Base-by-base conservation (phyloP, 768 basidiomycete genomes). In the Suillus fuscotomentosus region DNA sequence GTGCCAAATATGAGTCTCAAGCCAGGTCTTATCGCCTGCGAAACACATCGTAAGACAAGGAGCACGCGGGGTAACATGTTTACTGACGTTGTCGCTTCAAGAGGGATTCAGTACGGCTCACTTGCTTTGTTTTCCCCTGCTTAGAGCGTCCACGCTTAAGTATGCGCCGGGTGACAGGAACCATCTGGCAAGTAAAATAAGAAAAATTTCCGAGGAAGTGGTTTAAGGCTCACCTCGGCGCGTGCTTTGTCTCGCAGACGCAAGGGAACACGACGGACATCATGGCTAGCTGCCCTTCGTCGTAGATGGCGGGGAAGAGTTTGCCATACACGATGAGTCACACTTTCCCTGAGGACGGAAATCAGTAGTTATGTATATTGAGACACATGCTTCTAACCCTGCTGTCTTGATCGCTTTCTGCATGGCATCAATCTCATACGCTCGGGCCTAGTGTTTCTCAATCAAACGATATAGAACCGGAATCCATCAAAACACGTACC, bases 1-100 rank as follows among this genome's bases (percentile, higher is more conserved):
- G 70, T 98, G 97, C 94, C 95, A 99, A 22, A 99, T 77, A 74
- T 99, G 97, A 6, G 95, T 97, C 73, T 97, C 94, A 0, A 99
- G 86, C 97, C 97, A 99, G 14, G 83, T 79, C 75, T 98, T 98
- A 67, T 92, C 84, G 38, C 81, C 96, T 97, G 67, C 2, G 48
- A 57, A 34, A 43, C 5, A 59, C 57, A 60, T 50, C 20, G 54
- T 20, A 59, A 51, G 8, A 39, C 17, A 7, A 10, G 56, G 51
- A 5, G 43, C 14, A 41, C 39, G 9, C 3, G 10, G 3, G 13
- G 61, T 77, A 36, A 53, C 3, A 10, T 41, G 24, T 71, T 59
- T 20, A 63, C 47, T 67, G 67, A 97, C 97, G 77, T 75, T 97
- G 95, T 63, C 97, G 85, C 57, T 82, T 86, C 53, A 88, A 74